Base-by-base conservation (phyloP, 768 basidiomycete species). In the Agrocybe pediades region DNA sequence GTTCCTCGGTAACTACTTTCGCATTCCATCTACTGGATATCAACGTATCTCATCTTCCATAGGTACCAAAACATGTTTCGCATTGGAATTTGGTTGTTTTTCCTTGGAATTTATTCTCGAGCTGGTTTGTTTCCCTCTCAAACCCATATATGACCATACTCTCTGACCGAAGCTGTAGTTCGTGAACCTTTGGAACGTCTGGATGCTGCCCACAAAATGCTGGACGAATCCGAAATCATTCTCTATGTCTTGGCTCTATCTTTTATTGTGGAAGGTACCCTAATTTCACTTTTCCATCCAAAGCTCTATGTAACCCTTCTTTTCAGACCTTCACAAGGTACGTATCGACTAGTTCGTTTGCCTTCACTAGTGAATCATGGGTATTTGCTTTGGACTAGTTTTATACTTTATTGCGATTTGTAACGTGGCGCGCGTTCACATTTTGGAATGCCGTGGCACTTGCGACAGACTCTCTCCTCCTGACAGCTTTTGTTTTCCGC, bases 61-160 rank as follows among this genome's bases (percentile, higher is more conserved):
- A 87, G 91, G 49, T 95, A 95, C 67, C 95, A 95, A 66, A 95
- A 92, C 59, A 76, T 85, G 46, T 86, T 95, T 64, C 85, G 91
- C 41, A 85, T 93, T 48, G 49, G 78, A 6, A 75, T 92, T 27
- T 94, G 90, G 91, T 64, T 92, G 20, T 76, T 88, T 61, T 89
- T 93, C 70, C 79, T 96, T 27, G 74, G 80, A 17, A 81, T 85
- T 2, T 95, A 94, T 65, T 93, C 91, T 2, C 88, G 88, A 74
- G 90, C 92, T 44, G 91, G 90, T 89, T 40, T 52, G 79, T 62
- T 13, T 15, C 15, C 25, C 42, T 4, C n/a, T n/a, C n/a, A n/a
- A n/a, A n/a, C n/a, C 17, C 45, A 41, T 9, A 29, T 6, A 30
- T 25, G 30, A 6, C n/a, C n/a, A n/a, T n/a, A n/a, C n/a, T n/a